Evolutionary conservation across 352 stramenopile species (phyloP).

Genomic region (Globisporangium abappressorium): DNA sequence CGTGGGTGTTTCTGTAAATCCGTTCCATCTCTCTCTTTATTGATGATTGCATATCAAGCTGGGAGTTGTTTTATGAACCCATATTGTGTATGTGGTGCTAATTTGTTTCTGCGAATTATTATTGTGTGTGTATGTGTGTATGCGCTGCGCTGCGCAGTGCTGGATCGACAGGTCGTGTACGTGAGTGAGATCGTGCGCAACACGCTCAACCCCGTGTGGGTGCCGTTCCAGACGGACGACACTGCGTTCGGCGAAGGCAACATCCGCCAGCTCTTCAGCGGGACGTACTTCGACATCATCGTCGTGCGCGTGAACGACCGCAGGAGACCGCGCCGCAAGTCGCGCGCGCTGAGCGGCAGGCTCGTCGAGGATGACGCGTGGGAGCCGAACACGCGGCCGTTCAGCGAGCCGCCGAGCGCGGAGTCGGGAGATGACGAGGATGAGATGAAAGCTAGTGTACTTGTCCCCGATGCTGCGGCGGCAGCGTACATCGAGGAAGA

Average conservation of each 20-base stretch:
- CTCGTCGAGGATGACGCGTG: constrained; percentile 40
- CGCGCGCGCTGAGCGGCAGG: constrained; percentile 34
- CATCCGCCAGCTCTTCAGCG: constrained; percentile 36
- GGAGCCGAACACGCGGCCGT: constrained; percentile 41
- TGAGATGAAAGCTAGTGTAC: constrained; percentile 16
- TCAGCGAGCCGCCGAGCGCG: constrained; percentile 26
- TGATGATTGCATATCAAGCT: not conserved
- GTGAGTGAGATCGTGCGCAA: constrained; percentile 66
- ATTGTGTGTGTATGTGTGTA: not conserved
- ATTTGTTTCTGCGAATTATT: not conserved
- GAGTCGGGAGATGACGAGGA: constrained; percentile 34
- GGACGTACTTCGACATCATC: constrained; percentile 62
- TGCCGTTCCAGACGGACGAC: constrained; percentile 66
- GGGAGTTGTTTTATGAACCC: not conserved
- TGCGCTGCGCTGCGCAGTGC: constrained; percentile 34
- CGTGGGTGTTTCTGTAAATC: constrained; percentile 6
- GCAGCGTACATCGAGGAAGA: constrained; percentile 33
- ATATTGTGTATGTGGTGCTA: not conserved
- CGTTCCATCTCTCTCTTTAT: not conserved
- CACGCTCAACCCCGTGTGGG: constrained; percentile 81
- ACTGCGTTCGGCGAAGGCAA: constrained; percentile 20
- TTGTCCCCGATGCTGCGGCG: not conserved
- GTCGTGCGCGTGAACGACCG: constrained; percentile 61
- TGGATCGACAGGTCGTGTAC: constrained; percentile 67
- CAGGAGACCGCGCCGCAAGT: constrained; percentile 48